Base-by-base conservation (phyloP, 2,329 filamentous ascomycete species). In the Aspergillus versicolor region DNA sequence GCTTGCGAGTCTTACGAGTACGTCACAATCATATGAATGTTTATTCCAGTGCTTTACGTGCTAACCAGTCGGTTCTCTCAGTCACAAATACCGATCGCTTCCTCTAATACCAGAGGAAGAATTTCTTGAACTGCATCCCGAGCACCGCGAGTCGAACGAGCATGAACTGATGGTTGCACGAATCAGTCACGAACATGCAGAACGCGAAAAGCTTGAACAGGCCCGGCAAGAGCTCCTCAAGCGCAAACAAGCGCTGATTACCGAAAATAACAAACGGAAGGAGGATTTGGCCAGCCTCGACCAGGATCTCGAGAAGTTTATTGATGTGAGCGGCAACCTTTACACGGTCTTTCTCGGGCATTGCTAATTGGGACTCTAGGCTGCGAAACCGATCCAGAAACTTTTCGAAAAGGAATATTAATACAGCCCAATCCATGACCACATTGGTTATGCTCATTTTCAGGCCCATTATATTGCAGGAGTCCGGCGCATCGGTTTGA, bases 1-100 rank as follows among this genome's bases (percentile, higher is more conserved):
- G 91, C 90, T 8, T 97, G 94, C 73, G 90, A 96, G 71, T 89
- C 88, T 51, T 97, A 95, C 67, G 90, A 96, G 91, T 96, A 78
- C 61, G 90, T 83, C 24, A 22, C 32, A n/a, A 3, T n/a, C 43
- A 19, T 40, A 13, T 32, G 34, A 37, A 30, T 4, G 7, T 24
- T 12, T 41, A 3, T 27, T 21, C 5, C 17, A 32, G n/a, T 6
- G 9, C 17, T 37, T 24, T 12, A 37, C 9, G 32, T 42, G 24
- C 40, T 52, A 52, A 45, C 34, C 17, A 6, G 8, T 38, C 21
- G 51, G 40, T 12, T 19, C 17, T 41, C 27, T 13, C n/a, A 72
- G 66, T 44, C 93, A 99, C 77, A 91, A 90, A 62, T 97, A 97
- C 73, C 86, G 88, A 63, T 86, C 90, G 59, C 84, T 99, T 3